These are phyloP conservation scores for Ascochyta viciae-villosae DNA, from an alignment of 2,329 filamentous ascomycete species.

Conservation along the genomic window DNA sequence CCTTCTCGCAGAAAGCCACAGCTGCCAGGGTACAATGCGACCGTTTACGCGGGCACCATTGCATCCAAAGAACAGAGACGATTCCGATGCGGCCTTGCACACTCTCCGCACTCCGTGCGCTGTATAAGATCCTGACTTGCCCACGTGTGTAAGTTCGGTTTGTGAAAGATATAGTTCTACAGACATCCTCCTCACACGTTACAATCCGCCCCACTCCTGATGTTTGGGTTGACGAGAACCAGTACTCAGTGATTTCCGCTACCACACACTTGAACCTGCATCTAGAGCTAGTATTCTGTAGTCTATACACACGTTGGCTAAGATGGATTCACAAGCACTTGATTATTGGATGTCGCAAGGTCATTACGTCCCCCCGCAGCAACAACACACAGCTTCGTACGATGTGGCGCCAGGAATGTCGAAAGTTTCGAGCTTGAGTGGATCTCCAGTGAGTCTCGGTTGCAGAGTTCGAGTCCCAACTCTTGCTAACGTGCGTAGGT, in stretches of 20 bases:
- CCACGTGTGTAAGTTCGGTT: slow-evolving; percentile 37
- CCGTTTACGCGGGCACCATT: slow-evolving; percentile 32
- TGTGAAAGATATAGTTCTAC: slow-evolving; percentile 33
- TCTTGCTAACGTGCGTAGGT: slow-evolving; percentile 26
- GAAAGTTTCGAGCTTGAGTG: slow-evolving; percentile 49
- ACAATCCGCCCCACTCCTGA: background rate
- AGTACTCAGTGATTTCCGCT: background rate
- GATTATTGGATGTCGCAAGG: slow-evolving; percentile 49
- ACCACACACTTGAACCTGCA: slow-evolving; percentile 1
- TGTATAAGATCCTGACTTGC: slow-evolving; percentile 46
- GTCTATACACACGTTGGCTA: background rate
- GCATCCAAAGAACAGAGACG: slow-evolving; percentile 26
- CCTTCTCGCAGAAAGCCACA: slow-evolving; percentile 24
- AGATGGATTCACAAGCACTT: slow-evolving; percentile 48
- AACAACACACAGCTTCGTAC: slow-evolving; percentile 40
- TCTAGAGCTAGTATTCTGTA: background rate
- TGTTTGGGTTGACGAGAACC: background rate
- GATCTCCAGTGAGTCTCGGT: slow-evolving; percentile 44
- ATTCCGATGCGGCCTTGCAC: slow-evolving; percentile 30
- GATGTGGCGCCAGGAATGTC: slow-evolving; percentile 45
- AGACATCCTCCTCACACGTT: slow-evolving; percentile 13
- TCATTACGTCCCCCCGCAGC: slow-evolving; percentile 42
- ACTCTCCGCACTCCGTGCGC: slow-evolving; percentile 15
- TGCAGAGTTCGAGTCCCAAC: background rate
- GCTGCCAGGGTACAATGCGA: slow-evolving; percentile 25